These are phyloP conservation scores for Datura wrightii DNA, from an alignment of 257 asterid genomes.

Conservation along the genomic window DNA sequence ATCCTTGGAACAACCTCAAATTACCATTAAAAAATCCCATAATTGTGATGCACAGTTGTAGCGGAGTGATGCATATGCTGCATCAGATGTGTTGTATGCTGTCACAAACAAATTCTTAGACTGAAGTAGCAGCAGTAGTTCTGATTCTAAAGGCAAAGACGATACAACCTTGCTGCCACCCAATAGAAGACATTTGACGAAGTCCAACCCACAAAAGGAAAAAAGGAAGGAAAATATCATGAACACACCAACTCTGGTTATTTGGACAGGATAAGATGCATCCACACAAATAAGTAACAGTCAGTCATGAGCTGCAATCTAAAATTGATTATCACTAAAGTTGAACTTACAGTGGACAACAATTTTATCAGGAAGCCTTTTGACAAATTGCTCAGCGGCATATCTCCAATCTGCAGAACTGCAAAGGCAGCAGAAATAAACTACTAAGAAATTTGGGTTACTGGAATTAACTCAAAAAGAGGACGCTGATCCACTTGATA, in stretches of 20 bases:
- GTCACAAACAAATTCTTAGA: not conserved
- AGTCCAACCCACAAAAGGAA: not conserved
- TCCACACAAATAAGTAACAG: not conserved
- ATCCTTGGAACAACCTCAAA: not conserved
- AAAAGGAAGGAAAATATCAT: not conserved
- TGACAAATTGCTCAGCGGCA: slow-evolving; percentile 84
- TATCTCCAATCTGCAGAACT: slow-evolving; percentile 96
- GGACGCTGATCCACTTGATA: not conserved
- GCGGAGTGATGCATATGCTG: not conserved
- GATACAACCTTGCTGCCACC: not conserved
- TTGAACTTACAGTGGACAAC: slow-evolving; percentile 78
- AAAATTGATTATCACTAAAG: slow-evolving; percentile 21
- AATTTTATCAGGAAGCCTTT: slow-evolving; percentile 80
- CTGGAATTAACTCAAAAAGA: not conserved
- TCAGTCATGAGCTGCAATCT: not conserved
- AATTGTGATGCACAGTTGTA: not conserved
- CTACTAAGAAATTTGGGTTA: slow-evolving; percentile 1
- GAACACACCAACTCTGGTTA: not conserved
- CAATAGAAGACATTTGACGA: not conserved
- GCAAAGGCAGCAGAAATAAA: slow-evolving; percentile 38
- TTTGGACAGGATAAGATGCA: not conserved
- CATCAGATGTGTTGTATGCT: not conserved
- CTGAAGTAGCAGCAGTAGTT: slow-evolving; percentile 3
- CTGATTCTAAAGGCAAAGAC: not conserved
- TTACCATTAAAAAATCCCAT: not conserved